Evolutionary conservation across 352 stramenopile genomes (phyloP).

Genomic region (Phytophthora pluvialis): DNA sequence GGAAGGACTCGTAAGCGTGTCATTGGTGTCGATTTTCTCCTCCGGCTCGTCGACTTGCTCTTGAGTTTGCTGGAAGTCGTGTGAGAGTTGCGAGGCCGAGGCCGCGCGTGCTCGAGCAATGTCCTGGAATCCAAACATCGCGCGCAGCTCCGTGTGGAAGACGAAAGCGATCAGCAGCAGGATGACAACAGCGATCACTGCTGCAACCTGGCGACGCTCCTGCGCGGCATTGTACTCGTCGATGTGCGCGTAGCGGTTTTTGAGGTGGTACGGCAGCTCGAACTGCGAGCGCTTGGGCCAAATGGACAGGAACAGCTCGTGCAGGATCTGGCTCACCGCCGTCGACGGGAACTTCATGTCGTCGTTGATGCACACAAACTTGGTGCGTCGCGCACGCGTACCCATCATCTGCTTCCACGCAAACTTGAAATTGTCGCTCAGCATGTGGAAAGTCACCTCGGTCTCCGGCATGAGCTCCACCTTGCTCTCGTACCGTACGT

Average conservation of each 20-base stretch:
- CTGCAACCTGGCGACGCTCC: conserved; percentile 49
- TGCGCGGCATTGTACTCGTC: conserved; percentile 74
- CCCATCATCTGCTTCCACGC: conserved; percentile 93
- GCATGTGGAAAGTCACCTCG: conserved; percentile 96
- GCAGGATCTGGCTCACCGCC: conserved; percentile 83
- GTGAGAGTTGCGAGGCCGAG: conserved; percentile 68
- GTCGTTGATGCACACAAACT: conserved; percentile 98
- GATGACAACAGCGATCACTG: conserved; percentile 36
- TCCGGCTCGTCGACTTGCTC: conserved; percentile 8
- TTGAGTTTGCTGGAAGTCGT: conserved; percentile 50
- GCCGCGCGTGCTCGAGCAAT: conserved; percentile 66
- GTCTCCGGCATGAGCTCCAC: conserved; percentile 77
- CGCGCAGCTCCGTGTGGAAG: conserved; percentile 60
- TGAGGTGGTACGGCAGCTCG: conserved; percentile 89
- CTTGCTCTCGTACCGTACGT: conserved; percentile 69
- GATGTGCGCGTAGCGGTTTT: conserved; percentile 87
- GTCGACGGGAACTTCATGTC: conserved; percentile 92
- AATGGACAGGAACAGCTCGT: conserved; percentile 93
- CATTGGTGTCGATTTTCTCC: not conserved
- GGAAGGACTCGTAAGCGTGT: not conserved
- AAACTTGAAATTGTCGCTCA: conserved; percentile 91
- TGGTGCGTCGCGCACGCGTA: conserved; percentile 90
- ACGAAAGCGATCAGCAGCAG: conserved; percentile 53
- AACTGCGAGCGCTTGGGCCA: conserved; percentile 93
- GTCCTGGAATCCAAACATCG: conserved; percentile 74